A percentile compares a stretch with the other conserved stretches of the same genome.
These are phyloP conservation scores for Epipyxis sp. DNA, from an alignment of 108 stramenopile species.

Conservation along the genomic window DNA sequence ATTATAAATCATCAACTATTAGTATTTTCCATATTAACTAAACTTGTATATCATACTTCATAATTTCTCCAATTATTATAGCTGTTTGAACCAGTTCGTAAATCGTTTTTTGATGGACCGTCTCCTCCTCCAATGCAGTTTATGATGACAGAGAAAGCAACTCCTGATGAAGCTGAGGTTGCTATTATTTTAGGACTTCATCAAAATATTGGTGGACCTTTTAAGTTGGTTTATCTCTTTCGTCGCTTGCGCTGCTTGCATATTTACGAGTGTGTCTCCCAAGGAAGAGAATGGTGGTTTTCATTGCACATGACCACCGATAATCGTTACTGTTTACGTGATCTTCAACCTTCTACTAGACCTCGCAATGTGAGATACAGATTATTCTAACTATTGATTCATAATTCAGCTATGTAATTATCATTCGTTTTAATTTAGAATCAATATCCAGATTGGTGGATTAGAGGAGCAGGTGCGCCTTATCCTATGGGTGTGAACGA, in stretches of 20 bases:
- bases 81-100: slow-evolving; percentile 42
- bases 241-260: slow-evolving; percentile 39
- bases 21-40: slow-evolving; percentile 2
- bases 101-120: slow-evolving; percentile 36
- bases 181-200: slow-evolving; percentile 37
- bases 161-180: slow-evolving; percentile 42
- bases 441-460: slow-evolving; percentile 35
- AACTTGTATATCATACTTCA: not conserved
- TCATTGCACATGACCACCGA: slow-evolving; percentile 39
- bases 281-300: slow-evolving; percentile 41
- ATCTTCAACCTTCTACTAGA: slow-evolving; percentile 33
- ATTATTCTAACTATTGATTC: too few relatives aligned
- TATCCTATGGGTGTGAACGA: slow-evolving; percentile 25
- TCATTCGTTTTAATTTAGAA: too few relatives aligned
- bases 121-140: slow-evolving; percentile 37
- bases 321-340: slow-evolving; percentile 36
- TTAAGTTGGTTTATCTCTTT: slow-evolving; percentile 42
- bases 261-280: slow-evolving; percentile 40
- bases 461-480: slow-evolving; percentile 19
- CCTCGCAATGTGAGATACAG: too few relatives aligned
- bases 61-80: too few relatives aligned
- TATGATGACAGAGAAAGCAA: slow-evolving; percentile 34
- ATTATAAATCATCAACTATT: too few relatives aligned
- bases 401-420: too few relatives aligned
- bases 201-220: slow-evolving; percentile 37